Base-by-base conservation (phyloP, 2,329 filamentous ascomycete species). In the Xylaria sp. region DNA sequence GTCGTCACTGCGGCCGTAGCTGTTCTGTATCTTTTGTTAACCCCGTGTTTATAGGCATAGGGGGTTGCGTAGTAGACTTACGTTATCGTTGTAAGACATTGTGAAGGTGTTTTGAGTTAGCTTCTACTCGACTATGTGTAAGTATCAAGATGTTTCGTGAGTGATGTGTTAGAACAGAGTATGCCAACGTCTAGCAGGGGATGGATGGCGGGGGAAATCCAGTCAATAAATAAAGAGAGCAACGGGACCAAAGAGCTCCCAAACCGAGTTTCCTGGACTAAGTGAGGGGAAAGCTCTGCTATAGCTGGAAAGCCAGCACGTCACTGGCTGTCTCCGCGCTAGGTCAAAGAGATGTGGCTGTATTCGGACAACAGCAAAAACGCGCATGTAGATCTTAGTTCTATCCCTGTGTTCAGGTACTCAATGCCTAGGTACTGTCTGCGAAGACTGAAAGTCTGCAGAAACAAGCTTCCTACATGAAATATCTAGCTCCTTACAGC, bases 71-170 rank as follows among this genome's bases (percentile, higher is more conserved):
- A 20, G 26, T 4, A 19, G 19, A 26, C 69, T 68, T 60, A 71
- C 71, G 66, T 77, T 72, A 59, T 72, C 68, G 65, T 72, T 69
- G 73, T 76, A 78, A 74, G 78, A 80, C 78, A 80, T 70, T 19
- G 34, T 66, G 61, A 56, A 44, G 7, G 37, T 26, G 40, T n/a
- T 21, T 41, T 22, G 3, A 16, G 22, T 26, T 9, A 13, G 29
- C 5, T 34, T 34, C 29, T 7, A 34, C 29, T 34, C 29, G 41
- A n/a, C 11, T 21, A 29, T 24, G 20, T 44, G 18, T 4, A 4
- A 29, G 21, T 1, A 13, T 4, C 16, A 20, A 19, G 22, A 24
- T 16, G 22, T 26, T 13, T 7, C 11, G 29, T 11, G 29, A 34
- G 3, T 11, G 29, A 7, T 11, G 9, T n/a, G 16, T 13, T 7